Evolutionary conservation across 2,329 filamentous ascomycete genomes (phyloP), one percentile per base, ranked within the genome.

Genomic region (Neurospora crassa): DNA sequence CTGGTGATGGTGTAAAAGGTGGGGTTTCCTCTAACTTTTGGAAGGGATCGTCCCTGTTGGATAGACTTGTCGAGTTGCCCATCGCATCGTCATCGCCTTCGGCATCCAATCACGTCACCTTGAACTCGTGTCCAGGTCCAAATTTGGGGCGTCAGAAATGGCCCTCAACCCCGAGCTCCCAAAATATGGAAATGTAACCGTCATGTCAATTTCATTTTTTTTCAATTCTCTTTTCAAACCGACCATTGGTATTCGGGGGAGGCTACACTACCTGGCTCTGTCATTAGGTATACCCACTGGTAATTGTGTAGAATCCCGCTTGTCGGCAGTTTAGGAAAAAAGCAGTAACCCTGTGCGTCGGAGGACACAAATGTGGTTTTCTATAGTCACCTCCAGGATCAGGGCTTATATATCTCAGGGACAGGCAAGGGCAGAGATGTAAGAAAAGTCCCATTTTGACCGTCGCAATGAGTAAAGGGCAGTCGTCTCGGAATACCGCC

Each of bases 1-100:
- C 72, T 79, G 24, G 37, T 40, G n/a, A 29, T 59, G 53, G 53
- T 59, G 53, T 59, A 63, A 63, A 67, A 68, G 68, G 70, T 43
- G 70, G 70, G 70, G 70, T 59, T 34, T 37, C 59, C 45, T 69
- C 12, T 29, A 63, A 16, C 16, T 6, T 63, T 37, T 37, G 63
- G 67, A 68, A 70, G 63, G 70, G 70, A 71, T 71, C 41, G 41
- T 68, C 53, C 53, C 53, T 63, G 53, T 63, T 29, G 40, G 12
- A 34, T 42, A 43, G 40, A 68, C 37, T 69, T 70, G 68, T 37
- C 53, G 47, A 40, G 40, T 42, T 68, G 37, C 37, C 20, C 40
- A 18, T 40, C 43, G 47, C 68, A 69, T 67, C 71, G 71, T 72
- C 69, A 72, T 72, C 29, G 69, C 69, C 37, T n/a, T 41, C 6